Conservation (phyloP, 805 yeast genomes). For the Wickerhamiella dianesei region DNA sequence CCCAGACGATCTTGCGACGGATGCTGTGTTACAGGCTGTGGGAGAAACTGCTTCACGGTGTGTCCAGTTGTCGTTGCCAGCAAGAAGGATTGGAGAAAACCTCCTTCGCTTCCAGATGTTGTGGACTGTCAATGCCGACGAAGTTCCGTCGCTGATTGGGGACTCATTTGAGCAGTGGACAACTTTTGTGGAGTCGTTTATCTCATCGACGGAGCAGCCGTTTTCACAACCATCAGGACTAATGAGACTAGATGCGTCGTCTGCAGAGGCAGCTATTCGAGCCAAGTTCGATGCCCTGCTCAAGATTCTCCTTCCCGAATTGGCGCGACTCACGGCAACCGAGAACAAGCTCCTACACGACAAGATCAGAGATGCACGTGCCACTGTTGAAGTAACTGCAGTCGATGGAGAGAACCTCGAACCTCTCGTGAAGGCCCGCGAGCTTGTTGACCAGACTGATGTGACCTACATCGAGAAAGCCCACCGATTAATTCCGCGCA, state of each 20-base stretch:
- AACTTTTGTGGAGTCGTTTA: background rate
- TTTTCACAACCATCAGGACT: background rate
- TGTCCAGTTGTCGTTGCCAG: background rate
- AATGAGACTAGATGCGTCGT: background rate
- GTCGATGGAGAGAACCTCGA: background rate
- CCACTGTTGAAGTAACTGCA: background rate
- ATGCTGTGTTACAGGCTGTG: background rate
- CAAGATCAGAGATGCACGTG: background rate
- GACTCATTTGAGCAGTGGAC: background rate
- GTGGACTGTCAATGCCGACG: background rate
- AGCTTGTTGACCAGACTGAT: background rate
- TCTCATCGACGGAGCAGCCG: background rate
- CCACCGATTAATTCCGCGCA: background rate
- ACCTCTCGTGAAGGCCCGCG: background rate
- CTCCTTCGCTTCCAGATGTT: background rate
- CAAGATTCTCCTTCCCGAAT: background rate
- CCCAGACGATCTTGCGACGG: background rate
- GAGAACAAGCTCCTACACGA: background rate
- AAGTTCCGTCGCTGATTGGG: background rate
- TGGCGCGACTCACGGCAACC: background rate
- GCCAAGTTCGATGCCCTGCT: background rate
- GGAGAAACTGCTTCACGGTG: background rate
- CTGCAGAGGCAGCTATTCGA: background rate
- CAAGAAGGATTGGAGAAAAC: background rate
- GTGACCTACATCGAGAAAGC: background rate